These are phyloP conservation scores for Pythium sp. DNA, from an alignment of 352 stramenopile species.

Conservation along the genomic window DNA sequence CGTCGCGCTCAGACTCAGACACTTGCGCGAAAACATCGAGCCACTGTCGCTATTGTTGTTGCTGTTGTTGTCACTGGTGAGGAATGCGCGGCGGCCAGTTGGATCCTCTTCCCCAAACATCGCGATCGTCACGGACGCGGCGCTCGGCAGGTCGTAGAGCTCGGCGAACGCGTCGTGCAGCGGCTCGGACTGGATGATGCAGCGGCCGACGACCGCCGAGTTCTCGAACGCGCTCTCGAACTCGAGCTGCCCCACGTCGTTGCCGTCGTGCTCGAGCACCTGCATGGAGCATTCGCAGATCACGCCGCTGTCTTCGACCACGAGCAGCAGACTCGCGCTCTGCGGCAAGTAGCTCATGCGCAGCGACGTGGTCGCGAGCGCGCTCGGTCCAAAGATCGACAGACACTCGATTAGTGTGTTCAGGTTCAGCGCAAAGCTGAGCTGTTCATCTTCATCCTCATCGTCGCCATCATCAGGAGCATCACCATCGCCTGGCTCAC, in stretches of 20 bases:
- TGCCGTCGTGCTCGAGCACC: constrained; percentile 71
- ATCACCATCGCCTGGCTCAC: constrained; percentile 10
- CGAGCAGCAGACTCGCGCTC: constrained; percentile 57
- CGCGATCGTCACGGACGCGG: constrained; percentile 70
- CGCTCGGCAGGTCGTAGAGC: constrained; percentile 81
- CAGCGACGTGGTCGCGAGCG: constrained; percentile 70
- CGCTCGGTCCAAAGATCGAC: constrained; percentile 69
- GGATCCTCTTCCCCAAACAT: constrained; percentile 39
- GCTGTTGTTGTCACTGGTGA: constrained; percentile 1
- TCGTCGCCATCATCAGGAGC: constrained; percentile 18
- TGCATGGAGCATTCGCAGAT: constrained; percentile 86
- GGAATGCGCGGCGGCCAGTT: neutral
- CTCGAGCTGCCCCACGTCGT: constrained; percentile 66
- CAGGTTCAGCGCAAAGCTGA: constrained; percentile 76
- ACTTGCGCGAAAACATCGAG: constrained; percentile 19
- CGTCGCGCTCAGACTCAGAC: constrained; percentile 62
- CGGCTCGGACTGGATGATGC: constrained; percentile 81
- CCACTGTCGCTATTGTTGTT: constrained; percentile 6
- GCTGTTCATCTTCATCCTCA: constrained; percentile 32
- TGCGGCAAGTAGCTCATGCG: constrained; percentile 66
- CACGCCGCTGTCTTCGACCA: constrained; percentile 80
- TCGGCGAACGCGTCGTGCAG: constrained; percentile 79
- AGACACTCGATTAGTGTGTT: constrained; percentile 75
- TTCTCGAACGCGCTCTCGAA: constrained; percentile 81
- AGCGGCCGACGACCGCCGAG: constrained; percentile 66